phyloP scores from a whole-genome alignment of 129 eudicot species.

The Lactuca saligna region DNA sequence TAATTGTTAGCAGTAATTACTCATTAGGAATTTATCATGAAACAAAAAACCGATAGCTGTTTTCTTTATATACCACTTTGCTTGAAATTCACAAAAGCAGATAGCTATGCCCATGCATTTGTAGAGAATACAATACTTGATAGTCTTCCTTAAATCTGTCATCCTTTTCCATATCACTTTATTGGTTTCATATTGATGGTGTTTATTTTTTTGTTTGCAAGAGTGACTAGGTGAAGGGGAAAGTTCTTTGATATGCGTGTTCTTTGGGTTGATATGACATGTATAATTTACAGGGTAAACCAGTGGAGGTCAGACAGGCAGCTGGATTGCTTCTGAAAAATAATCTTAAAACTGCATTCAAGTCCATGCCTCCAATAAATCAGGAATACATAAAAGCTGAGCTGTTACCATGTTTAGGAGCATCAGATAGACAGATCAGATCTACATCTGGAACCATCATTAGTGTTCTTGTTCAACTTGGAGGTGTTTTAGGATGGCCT shows the following conservation, averaged over 20 bases:
- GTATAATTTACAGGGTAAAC: constrained; percentile 56
- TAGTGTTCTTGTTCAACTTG: constrained; percentile 81
- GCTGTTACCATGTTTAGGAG: constrained; percentile 85
- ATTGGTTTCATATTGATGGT: constrained; percentile 7
- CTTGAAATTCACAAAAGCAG: not conserved
- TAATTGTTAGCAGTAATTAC: not conserved
- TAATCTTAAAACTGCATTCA: constrained; percentile 63
- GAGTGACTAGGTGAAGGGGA: constrained; percentile 15
- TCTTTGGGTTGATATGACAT: constrained; percentile 13
- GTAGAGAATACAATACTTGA: not conserved
- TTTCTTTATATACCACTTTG: not conserved
- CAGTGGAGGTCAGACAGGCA: constrained; percentile 95
- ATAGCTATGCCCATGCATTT: constrained; percentile 11
- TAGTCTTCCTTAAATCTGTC: constrained; percentile 1
- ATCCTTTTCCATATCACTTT: not conserved
- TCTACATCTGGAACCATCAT: constrained; percentile 90
- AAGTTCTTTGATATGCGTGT: constrained; percentile 21
- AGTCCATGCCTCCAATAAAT: constrained; percentile 67
- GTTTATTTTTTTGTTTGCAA: constrained; percentile 23
- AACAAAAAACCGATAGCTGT: not conserved
- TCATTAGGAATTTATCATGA: not conserved
- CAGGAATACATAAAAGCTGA: constrained; percentile 80
- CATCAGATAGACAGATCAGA: constrained; percentile 80
- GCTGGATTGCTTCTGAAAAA: constrained; percentile 95
- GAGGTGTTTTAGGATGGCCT: constrained; percentile 85